Evolutionary conservation across 768 basidiomycete species (phyloP), one percentile per base, ranked within the genome.

Genomic region (Pisolithus albus): DNA sequence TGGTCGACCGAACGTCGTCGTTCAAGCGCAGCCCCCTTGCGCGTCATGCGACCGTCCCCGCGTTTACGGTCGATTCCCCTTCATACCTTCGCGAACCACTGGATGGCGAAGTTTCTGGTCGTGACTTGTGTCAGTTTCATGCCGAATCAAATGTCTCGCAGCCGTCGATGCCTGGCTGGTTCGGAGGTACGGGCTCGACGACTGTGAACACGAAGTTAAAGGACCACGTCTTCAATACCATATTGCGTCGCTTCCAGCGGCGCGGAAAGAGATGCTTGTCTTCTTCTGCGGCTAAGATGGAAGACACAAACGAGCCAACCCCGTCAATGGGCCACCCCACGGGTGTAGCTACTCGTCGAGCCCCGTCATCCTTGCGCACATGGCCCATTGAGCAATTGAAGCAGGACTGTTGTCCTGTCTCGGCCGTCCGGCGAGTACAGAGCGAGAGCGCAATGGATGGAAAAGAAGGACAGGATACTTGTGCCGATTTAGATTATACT

Each of bases 141-240:
- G 76, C 76, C 16, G 76, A 79, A 40, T 64, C 67, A 46, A 52
- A 57, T 5, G 54, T 70, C 3, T 69, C 47, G 36, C 61, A 64
- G 7, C 59, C 59, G 3, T 52, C 70, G 10, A 71, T 73, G 18
- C 73, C 75, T 11, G 77, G 77, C 43, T 79, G 78, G 74, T 92
- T 92, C 58, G 90, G 87, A 32, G 95, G 94, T 3, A 88, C 86
- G 2, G 95, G 95, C 1, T 91, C 88, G 13, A 98, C 96, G 5
- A 79, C 84, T 49, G 93, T 97, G 53, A 98, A 99, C 67, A 92
- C 88, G 37, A 89, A 82, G 65, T 73, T 99, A 52, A 94, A 93
- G 69, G 93, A 98, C 62, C 92, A 95, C 59, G 92, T 99, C 43
- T 95, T 99, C 64, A 88, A 82, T 54, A 88, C 89, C 16, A 83